Evolutionary conservation across 257 asterid genomes (phyloP), one percentile per base, ranked within the genome.

Genomic region (Capsicum baccatum): DNA sequence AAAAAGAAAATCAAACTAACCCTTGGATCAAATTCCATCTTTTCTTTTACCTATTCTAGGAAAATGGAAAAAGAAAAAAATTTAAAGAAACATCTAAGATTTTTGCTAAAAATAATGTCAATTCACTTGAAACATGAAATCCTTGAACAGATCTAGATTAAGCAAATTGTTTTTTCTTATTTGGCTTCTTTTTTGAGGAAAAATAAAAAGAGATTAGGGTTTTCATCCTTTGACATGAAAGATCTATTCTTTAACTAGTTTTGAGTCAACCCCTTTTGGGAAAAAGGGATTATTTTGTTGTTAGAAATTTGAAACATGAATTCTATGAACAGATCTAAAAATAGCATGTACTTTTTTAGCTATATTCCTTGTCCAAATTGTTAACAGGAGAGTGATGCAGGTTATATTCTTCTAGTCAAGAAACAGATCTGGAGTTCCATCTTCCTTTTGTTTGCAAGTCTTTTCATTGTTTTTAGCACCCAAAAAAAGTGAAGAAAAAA

Each of bases 361-460:
- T 80, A 84, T 80, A 56, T 80, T 44, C 83, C 84, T 87, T 60
- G 55, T 4, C 54, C 14, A 76, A 76, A 76, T 26, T 54, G 26
- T 83, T 47, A 5, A 66, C 58, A 76, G 16, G 19, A 69, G 66
- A 74, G 39, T 70, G 79, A 56, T 59, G 2, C 33, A 26, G 35
- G 52, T 60, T 66, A 62, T 81, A 60, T 63, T 21, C 44, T 57
- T 60, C 59, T 26, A 33, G 80, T 66, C 63, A 52, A 80, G 14
- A 54, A 33, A 80, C 88, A 84, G 92, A 89, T 89, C 90, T 87
- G 84, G 85, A 26, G 33, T 81, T 76, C 26, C 48, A 44, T 44
- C 83, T 83, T 66, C 87, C 93, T 85, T 89, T 92, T 90, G 86
- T 85, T 91, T 93, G 96, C 97, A 91, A 94, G 86, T 54, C 64